Conservation (phyloP, 371 early-diverging fungal genomes). For the Caulochytrium protostelioides region DNA sequence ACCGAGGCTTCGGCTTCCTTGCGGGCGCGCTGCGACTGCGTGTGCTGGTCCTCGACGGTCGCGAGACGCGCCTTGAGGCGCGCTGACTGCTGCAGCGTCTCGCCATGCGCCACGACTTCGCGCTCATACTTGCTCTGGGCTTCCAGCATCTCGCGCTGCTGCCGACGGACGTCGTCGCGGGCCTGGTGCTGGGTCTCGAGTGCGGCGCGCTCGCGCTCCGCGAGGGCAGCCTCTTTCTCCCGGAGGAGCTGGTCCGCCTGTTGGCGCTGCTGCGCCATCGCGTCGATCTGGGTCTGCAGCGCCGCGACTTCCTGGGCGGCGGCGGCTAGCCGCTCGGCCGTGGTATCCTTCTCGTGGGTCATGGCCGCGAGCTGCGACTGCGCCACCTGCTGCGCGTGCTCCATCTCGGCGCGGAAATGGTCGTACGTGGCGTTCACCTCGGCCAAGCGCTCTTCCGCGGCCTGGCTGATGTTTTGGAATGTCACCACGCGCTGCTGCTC, state of each 20-base stretch:
- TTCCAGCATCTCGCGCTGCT: slow-evolving; percentile 10
- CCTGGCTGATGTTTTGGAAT: slow-evolving; percentile 12
- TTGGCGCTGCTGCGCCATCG: no score
- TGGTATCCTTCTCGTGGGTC: slow-evolving; percentile 2
- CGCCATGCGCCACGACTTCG: slow-evolving; percentile 9
- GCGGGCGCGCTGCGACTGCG: slow-evolving; percentile 8
- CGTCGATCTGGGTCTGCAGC: slow-evolving; percentile 3
- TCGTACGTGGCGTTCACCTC: slow-evolving; percentile 18
- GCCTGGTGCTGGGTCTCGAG: slow-evolving; percentile 12
- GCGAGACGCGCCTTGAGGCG: no score
- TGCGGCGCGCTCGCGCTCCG: neutral
- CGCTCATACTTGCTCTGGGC: slow-evolving; percentile 10
- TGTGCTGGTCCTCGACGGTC: no score
- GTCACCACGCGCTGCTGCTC: slow-evolving; percentile 11
- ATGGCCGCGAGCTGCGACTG: slow-evolving; percentile 3
- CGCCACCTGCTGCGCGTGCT: slow-evolving; percentile 4
- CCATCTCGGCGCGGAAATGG: slow-evolving; percentile 13
- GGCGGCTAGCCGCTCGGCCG: slow-evolving; percentile 1
- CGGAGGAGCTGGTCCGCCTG: no score
- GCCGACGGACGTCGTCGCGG: slow-evolving; percentile 19
- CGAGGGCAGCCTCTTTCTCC: neutral
- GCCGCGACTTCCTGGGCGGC: slow-evolving; percentile 5
- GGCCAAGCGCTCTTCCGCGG: slow-evolving; percentile 10
- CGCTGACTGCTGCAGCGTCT: no score
- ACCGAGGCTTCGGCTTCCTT: neutral